Conservation (phyloP, 805 yeast genomes). For the Candida manassasensis region DNA sequence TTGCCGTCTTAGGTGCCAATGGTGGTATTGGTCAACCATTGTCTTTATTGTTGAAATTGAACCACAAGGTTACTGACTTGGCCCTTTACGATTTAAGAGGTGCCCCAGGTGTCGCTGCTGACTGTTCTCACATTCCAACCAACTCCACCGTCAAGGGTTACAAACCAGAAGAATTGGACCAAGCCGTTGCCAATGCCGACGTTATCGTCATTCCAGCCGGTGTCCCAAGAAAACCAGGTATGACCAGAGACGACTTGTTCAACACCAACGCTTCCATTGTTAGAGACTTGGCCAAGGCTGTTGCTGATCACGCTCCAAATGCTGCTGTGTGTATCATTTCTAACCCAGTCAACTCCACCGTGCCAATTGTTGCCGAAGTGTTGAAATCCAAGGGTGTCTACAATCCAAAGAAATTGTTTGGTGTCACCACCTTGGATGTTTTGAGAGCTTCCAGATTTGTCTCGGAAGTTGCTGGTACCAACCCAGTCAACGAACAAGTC, state of each 20-base stretch:
- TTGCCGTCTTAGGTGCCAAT: conserved; percentile 76
- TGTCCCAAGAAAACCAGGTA: conserved; percentile 98
- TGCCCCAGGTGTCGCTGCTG: conserved; percentile 97
- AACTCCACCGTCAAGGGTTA: conserved; percentile 84
- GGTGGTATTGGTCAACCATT: conserved; percentile 87
- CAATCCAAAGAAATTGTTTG: conserved; percentile 88
- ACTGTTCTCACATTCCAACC: conserved; percentile 89
- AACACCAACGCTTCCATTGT: conserved; percentile 95
- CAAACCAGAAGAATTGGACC: conserved; percentile 71
- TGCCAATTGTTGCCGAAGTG: conserved; percentile 93
- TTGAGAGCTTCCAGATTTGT: conserved; percentile 86
- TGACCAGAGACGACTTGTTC: conserved; percentile 97
- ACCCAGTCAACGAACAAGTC: conserved; percentile 73
- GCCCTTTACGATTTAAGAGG: conserved; percentile 85
- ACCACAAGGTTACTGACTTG: conserved; percentile 81
- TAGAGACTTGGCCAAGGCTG: conserved; percentile 83
- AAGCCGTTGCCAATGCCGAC: conserved; percentile 75
- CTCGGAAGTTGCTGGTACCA: conserved; percentile 59
- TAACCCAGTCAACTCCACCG: conserved; percentile 97
- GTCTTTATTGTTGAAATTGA: conserved; percentile 66
- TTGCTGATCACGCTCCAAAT: conserved; percentile 77
- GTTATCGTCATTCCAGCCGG: conserved; percentile 95
- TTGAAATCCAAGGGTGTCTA: conserved; percentile 79
- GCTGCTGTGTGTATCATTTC: conserved; percentile 81
- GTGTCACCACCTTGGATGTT: conserved; percentile 93